phyloP scores from a whole-genome alignment of 768 basidiomycete genomes.

The Pulveroboletus sp. region DNA sequence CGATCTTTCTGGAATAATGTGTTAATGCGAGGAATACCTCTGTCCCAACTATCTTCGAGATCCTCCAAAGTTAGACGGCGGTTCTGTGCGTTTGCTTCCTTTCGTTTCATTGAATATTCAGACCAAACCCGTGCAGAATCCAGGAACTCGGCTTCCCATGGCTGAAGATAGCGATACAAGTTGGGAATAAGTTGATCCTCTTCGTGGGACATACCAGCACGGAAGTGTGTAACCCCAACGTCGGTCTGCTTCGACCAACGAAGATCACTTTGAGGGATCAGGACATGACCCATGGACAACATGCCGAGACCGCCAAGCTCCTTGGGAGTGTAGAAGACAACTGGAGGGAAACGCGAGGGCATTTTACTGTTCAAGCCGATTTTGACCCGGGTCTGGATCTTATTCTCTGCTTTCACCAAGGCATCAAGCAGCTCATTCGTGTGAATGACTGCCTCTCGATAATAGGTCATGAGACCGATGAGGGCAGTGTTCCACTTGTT shows the following conservation, averaged over 20 bases:
- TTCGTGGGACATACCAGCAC: slow-evolving; percentile 96
- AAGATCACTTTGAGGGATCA: slow-evolving; percentile 97
- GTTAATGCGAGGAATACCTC: slow-evolving; percentile 97
- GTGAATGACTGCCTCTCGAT: slow-evolving; percentile 96
- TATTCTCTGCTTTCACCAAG: slow-evolving; percentile 98
- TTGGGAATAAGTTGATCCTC: slow-evolving; percentile 96
- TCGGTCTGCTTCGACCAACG: slow-evolving; percentile 99
- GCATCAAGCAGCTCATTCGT: slow-evolving; percentile 95
- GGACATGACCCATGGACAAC: slow-evolving; percentile 99
- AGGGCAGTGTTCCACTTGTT: slow-evolving; percentile 98
- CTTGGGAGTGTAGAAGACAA: slow-evolving; percentile 96
- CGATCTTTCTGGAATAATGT: slow-evolving; percentile 99
- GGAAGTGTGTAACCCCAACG: slow-evolving; percentile 96
- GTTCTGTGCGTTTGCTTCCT: slow-evolving; percentile 99
- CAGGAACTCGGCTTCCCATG: slow-evolving; percentile 97
- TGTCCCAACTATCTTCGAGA: slow-evolving; percentile 98
- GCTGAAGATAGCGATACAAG: slow-evolving; percentile 93
- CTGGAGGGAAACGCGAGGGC: slow-evolving; percentile 98
- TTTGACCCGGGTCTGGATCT: slow-evolving; percentile 99
- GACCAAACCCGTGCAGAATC: slow-evolving; percentile 99
- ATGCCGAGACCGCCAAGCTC: slow-evolving; percentile 98
- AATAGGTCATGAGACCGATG: slow-evolving; percentile 97
- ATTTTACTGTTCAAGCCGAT: slow-evolving; percentile 99
- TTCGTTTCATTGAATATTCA: slow-evolving; percentile 99
- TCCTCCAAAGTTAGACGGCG: slow-evolving; percentile 95